These are phyloP conservation scores for Dipteronia dyeriana DNA, from an alignment of 345 rosid genomes.

Conservation along the genomic window DNA sequence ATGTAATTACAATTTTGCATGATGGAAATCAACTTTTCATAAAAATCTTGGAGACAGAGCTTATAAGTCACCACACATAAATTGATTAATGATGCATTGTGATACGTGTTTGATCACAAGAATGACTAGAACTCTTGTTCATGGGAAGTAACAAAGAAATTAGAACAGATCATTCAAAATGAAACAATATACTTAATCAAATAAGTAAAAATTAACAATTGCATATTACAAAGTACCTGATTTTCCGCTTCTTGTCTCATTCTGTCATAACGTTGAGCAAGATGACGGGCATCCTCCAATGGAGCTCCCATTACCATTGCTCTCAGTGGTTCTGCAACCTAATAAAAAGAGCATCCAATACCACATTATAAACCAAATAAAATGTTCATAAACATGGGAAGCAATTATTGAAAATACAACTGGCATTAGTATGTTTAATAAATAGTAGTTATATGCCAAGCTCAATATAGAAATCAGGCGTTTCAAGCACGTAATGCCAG, in stretches of 20 bases:
- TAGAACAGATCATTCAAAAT: not conserved
- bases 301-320: constrained; percentile 97
- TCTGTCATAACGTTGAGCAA: constrained; percentile 94
- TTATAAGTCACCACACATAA: not conserved
- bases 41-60: constrained; percentile 5
- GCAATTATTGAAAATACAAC: not conserved
- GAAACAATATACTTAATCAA: not conserved
- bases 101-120: not conserved
- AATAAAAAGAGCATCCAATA: constrained; percentile 29
- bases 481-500: not conserved
- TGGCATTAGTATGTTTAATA: not conserved
- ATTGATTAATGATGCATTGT: not conserved
- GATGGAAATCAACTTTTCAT: constrained; percentile 3
- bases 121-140: not conserved
- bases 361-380: constrained; percentile 12
- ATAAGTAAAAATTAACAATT: not conserved
- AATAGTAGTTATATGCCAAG: not conserved
- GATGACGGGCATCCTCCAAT: constrained; percentile 92
- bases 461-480: not conserved
- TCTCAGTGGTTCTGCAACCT: constrained; percentile 95
- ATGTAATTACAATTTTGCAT: constrained; percentile 13
- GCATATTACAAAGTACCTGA: constrained; percentile 54
- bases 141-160: not conserved
- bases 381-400: not conserved
- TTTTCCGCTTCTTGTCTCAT: constrained; percentile 94